Percentiles rank a stretch among this genome's conserved stretches.
phyloP scores from a whole-genome alignment of 106 monocot genomes.

The Phalaenopsis aphrodite region DNA sequence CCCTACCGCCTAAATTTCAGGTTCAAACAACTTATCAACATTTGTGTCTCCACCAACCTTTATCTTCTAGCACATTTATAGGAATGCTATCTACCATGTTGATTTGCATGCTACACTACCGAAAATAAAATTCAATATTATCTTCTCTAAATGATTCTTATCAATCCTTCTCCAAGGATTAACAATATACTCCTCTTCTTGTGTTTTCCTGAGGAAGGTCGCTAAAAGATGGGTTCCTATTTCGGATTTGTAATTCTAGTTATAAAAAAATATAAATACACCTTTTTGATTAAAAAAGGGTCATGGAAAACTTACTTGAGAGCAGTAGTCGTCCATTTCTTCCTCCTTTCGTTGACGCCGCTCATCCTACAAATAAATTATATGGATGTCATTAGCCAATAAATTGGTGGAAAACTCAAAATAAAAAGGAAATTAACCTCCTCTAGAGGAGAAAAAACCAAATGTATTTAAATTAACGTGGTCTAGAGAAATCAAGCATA shows the following conservation, averaged over 20 bases:
- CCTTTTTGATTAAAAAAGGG: not conserved
- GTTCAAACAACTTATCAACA: no score
- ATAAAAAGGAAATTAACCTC: not conserved
- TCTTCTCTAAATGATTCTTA: no score
- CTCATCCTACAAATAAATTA: slow-evolving; percentile 64
- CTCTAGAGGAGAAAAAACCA: not conserved
- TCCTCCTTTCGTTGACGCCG: slow-evolving; percentile 89
- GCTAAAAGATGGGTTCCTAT: not conserved
- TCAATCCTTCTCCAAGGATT: no score
- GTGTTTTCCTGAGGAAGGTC: not conserved
- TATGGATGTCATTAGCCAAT: not conserved
- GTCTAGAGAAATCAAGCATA: not conserved
- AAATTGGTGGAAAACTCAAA: not conserved
- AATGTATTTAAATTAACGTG: not conserved
- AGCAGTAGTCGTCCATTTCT: slow-evolving; percentile 99
- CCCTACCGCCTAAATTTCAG: no score
- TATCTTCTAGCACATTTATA: no score
- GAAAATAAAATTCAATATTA: no score
- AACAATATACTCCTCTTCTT: not conserved
- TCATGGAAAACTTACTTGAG: slow-evolving; percentile 52
- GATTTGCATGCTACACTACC: no score
- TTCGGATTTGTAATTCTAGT: not conserved
- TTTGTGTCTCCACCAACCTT: no score
- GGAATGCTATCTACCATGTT: no score
- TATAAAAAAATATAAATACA: not conserved